These are phyloP conservation scores for Paecilomyces niveus DNA, from an alignment of 2,329 filamentous ascomycete genomes.

Conservation along the genomic window DNA sequence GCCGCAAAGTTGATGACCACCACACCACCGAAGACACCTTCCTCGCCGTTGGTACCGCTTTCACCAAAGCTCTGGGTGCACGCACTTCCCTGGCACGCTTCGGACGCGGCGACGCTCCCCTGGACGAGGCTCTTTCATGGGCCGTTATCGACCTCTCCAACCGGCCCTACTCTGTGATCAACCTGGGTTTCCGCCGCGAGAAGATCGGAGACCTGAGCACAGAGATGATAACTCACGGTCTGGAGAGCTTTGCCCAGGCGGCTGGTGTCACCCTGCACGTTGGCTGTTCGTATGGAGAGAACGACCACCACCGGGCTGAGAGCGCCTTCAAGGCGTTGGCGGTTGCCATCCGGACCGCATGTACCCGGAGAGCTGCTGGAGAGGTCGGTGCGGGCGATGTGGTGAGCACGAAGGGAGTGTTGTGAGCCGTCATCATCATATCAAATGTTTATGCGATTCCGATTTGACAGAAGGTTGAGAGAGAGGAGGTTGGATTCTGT, in stretches of 20 bases:
- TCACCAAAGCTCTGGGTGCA: conserved; percentile 69
- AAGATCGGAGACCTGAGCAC: conserved; percentile 88
- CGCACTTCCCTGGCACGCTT: conserved; percentile 81
- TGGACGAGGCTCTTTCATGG: conserved; percentile 90
- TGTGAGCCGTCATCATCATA: conserved; percentile 37
- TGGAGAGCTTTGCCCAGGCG: conserved; percentile 88
- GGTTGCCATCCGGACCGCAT: conserved; percentile 74
- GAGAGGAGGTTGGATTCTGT: too few species aligned
- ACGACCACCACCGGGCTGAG: conserved; percentile 95
- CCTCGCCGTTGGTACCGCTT: conserved; percentile 80
- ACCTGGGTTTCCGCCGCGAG: conserved; percentile 80
- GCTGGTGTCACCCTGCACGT: conserved; percentile 92
- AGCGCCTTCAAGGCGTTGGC: conserved; percentile 96
- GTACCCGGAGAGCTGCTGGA: conserved; percentile 62
- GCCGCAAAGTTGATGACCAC: conserved; percentile 78
- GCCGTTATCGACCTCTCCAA: conserved; percentile 94
- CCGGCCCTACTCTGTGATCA: conserved; percentile 75
- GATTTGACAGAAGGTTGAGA: neutral
- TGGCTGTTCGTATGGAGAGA: conserved; percentile 80
- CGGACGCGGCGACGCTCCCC: conserved; percentile 82
- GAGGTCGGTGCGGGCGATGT: conserved; percentile 86
- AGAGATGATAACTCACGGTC: conserved; percentile 95
- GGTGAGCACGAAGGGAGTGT: conserved; percentile 89
- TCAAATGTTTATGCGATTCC: neutral
- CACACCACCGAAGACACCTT: conserved; percentile 96